A percentile compares a stretch with the other conserved stretches of the same genome.
Evolutionary conservation across 495 filamentous ascomycete genomes (phyloP).

Genomic region (Aspergillus kassunensis): DNA sequence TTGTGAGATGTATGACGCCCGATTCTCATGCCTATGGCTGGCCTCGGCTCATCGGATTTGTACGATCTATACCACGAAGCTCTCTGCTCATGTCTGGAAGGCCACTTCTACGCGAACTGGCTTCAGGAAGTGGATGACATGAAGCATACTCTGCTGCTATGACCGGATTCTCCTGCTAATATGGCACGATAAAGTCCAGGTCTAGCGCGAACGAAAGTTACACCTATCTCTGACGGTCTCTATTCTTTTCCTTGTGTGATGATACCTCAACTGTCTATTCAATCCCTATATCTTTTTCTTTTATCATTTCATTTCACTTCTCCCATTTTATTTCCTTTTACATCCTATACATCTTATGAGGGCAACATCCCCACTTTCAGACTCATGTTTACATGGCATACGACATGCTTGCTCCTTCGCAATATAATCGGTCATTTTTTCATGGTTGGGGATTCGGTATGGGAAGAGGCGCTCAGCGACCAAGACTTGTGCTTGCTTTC

Average conservation of each 20-base stretch:
- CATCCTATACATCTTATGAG: neutral
- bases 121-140: neutral
- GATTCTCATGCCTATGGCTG: conserved; percentile 10
- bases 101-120: neutral
- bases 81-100: neutral
- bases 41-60: conserved; percentile 11
- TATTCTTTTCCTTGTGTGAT: conserved; percentile 7
- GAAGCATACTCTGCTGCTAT: neutral
- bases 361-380: neutral
- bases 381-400: conserved; percentile 11
- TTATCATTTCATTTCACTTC: no score
- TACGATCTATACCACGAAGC: conserved; percentile 5
- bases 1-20: conserved; percentile 9
- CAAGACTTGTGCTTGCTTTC: conserved; percentile 6
- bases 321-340: conserved; percentile 12
- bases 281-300: neutral
- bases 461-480: conserved; percentile 10
- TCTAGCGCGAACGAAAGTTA: neutral
- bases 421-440: conserved; percentile 14
- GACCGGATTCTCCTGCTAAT: neutral
- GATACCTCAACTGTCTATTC: conserved; percentile 5
- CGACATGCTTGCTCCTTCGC: conserved; percentile 6
- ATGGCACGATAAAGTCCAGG: neutral
- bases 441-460: conserved; percentile 10
- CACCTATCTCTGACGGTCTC: conserved; percentile 5